Percentiles rank a stretch among this genome's conserved stretches.
Evolutionary conservation across 2,329 filamentous ascomycete species (phyloP).

Genomic region (Aspergillus pseudotamarii): DNA sequence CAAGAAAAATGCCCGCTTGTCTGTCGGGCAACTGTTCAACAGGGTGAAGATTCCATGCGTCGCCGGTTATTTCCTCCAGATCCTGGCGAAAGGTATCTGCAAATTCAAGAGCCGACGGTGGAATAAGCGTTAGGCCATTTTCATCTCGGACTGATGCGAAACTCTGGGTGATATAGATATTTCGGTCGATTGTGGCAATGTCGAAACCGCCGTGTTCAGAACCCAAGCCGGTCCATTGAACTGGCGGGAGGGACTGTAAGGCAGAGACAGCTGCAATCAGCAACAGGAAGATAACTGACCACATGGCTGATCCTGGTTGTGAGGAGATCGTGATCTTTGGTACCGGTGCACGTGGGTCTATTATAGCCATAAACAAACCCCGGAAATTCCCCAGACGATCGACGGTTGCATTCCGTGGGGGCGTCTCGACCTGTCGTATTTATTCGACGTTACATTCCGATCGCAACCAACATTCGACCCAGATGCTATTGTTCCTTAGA

Average conservation of each 20-base stretch:
- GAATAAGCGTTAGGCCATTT: constrained; percentile 55
- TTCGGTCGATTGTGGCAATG: constrained; percentile 3
- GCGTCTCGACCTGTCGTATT: not conserved
- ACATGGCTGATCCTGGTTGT: constrained; percentile 2
- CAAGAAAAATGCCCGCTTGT: constrained; percentile 49
- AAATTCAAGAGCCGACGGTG: constrained; percentile 54
- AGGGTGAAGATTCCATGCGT: constrained; percentile 45
- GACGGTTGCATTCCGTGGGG: constrained; percentile 12
- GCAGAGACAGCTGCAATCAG: not conserved
- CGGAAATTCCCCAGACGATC: not conserved
- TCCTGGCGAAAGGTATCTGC: constrained; percentile 52
- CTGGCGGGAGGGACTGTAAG: constrained; percentile 6
- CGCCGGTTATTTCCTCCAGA: constrained; percentile 44
- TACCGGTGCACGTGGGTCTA: not conserved
- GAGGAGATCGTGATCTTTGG: not conserved
- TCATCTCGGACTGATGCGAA: constrained; percentile 47
- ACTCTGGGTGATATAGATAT: constrained; percentile 42
- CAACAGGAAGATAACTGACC: not conserved
- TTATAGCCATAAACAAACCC: not conserved
- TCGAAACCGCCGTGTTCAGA: not conserved
- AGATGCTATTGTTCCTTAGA: not conserved
- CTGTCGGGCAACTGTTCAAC: constrained; percentile 39
- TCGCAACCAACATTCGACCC: not conserved
- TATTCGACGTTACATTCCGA: constrained; percentile 8
- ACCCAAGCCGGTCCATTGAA: not conserved